phyloP scores from a whole-genome alignment of 1,284 basidiomycete genomes.

The Cryptococcus sp. region DNA sequence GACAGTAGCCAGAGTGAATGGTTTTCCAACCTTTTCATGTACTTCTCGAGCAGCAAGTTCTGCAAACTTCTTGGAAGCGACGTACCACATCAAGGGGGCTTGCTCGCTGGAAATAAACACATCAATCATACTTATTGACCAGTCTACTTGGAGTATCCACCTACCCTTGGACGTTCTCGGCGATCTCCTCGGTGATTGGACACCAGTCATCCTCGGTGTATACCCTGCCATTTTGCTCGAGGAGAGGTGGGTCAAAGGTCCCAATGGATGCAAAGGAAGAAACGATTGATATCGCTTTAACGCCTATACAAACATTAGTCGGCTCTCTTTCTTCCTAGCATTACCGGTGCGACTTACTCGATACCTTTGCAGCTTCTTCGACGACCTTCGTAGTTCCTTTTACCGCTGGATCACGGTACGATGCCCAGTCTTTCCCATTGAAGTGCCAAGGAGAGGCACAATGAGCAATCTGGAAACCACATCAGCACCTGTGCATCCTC shows the following conservation, averaged over 20 bases:
- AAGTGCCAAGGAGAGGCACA: constrained; percentile 24
- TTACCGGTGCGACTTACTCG: constrained; percentile 13
- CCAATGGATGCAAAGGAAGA: constrained; percentile 46
- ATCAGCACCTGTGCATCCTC: not conserved
- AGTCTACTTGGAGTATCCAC: not conserved
- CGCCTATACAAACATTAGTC: constrained; percentile 10
- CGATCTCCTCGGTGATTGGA: constrained; percentile 23
- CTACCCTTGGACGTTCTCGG: constrained; percentile 12
- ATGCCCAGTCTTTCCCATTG: constrained; percentile 21
- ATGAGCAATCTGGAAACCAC: constrained; percentile 12
- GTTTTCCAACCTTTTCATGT: constrained; percentile 11
- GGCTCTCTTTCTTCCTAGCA: too few relatives aligned
- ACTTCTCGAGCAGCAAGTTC: constrained; percentile 25
- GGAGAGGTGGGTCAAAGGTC: constrained; percentile 16
- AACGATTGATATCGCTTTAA: constrained; percentile 49
- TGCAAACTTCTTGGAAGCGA: constrained; percentile 32
- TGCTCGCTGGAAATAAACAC: not conserved
- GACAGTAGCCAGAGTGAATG: constrained; percentile 16
- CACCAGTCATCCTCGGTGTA: constrained; percentile 42
- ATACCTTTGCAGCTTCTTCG: constrained; percentile 32
- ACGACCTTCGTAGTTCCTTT: constrained; percentile 50
- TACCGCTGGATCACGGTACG: constrained; percentile 50
- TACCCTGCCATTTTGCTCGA: constrained; percentile 8
- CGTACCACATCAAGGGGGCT: constrained; percentile 14
- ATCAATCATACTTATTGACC: too few relatives aligned